Base-by-base conservation (phyloP, 306 rosid species). In the Fagus crenata region DNA sequence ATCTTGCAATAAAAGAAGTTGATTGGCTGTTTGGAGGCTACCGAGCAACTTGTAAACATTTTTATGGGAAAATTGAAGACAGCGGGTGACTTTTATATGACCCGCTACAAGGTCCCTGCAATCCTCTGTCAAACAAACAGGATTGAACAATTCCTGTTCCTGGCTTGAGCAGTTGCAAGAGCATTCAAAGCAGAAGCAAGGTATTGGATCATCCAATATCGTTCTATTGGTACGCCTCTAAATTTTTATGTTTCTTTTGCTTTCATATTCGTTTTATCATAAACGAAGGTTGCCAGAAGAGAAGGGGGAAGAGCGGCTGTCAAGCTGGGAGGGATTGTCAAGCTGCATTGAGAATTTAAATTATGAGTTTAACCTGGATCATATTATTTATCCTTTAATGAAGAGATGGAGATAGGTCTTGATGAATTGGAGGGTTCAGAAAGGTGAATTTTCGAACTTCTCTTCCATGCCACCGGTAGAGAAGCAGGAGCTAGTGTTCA, bases 221-320 rank as follows among this genome's bases (percentile, higher is more conserved):
- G 84, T 86, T 85, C 81, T 86, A 91, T 80, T 70, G 67, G 84
- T 86, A 77, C 68, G 78, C 84, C 78, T 80, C 83, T 71, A 77
- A 60, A 82, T 86, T 84, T 22, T 78, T 80, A 49, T 72, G 81
- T 78, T 74, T 84, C 71, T 87, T 86, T 85, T 73, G 68, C 67
- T 85, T 84, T 80, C 85, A 75, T 84, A 89, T 90, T 86, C 85
- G 84, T 82, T 87, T 85, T 77, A 84, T 84, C 86, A 77, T 78
- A 87, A 81, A 61, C 78, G 79, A 86, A 80, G 85, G 77, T 82
- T 54, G 83, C 84, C 67, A 15, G 81, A 75, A 78, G 82, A 68
- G 77, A 69, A 69, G 73, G 14, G 79, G 64, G 75, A 75, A 73
- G 69, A 2, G 63, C 58, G 82, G 79, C 76, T 81, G 71, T 69